A percentile compares a stretch with the other conserved stretches of the same genome.
phyloP scores from a whole-genome alignment of 495 filamentous ascomycete species.

The Astrothelium subdiscretum region DNA sequence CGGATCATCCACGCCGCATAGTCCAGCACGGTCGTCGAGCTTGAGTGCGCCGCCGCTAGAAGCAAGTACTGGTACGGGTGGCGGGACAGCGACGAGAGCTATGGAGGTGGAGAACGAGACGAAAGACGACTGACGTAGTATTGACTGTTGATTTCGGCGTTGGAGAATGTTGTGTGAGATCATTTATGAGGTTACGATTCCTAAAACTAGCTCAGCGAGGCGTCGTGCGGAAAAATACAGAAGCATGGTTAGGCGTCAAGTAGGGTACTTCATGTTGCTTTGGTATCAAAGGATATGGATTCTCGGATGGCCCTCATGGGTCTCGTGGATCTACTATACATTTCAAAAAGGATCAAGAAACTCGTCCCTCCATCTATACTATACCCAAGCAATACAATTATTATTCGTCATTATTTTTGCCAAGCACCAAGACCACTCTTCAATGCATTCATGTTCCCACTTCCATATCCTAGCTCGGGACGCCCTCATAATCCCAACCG shows the following conservation, averaged over 20 bases:
- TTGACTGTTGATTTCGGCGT: background rate
- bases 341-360: background rate
- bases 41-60: background rate
- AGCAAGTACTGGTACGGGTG: background rate
- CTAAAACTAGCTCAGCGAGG: background rate
- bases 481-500: slow-evolving; percentile 58
- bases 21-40: background rate
- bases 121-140: background rate
- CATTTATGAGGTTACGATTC: background rate
- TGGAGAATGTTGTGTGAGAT: background rate
- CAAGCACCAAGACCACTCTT: too few relatives aligned
- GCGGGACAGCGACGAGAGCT: background rate
- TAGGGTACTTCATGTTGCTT: background rate
- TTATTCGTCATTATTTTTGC: too few relatives aligned
- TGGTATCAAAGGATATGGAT: background rate
- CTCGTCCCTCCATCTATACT: background rate
- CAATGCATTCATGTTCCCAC: too few relatives aligned
- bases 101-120: background rate
- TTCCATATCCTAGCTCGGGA: slow-evolving; percentile 35
- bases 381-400: too few relatives aligned
- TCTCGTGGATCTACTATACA: background rate
- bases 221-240: background rate
- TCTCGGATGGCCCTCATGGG: background rate
- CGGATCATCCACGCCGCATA: background rate
- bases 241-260: background rate